Percentiles rank a stretch among this genome's conserved stretches.
Conservation (phyloP, 306 rosid genomes). For the Astragalus membranaceus region DNA sequence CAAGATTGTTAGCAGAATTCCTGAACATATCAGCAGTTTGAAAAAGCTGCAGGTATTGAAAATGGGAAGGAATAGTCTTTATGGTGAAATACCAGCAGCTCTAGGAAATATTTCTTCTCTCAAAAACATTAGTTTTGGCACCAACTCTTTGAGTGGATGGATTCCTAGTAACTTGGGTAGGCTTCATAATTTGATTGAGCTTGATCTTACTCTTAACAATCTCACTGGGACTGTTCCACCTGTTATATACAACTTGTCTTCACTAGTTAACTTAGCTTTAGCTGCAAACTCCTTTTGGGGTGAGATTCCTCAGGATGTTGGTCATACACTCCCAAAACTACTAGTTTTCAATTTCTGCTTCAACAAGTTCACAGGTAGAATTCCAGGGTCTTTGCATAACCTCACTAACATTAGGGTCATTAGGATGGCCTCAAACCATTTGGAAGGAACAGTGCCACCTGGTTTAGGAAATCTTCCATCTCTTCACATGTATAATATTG, state of each 20-base stretch:
- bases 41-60: conserved; percentile 42
- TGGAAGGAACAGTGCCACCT: conserved; percentile 66
- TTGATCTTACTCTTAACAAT: conserved; percentile 47
- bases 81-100: conserved; percentile 39
- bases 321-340: conserved; percentile 51
- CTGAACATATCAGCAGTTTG: conserved; percentile 33
- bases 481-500: conserved; percentile 58
- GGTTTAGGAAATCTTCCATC: conserved; percentile 64
- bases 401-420: conserved; percentile 48
- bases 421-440: conserved; percentile 37
- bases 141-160: conserved; percentile 47
- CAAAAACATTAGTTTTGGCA: conserved; percentile 40
- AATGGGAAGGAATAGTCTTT: conserved; percentile 40
- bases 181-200: conserved; percentile 41
- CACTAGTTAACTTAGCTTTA: conserved; percentile 40
- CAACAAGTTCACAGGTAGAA: conserved; percentile 53
- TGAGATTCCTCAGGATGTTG: conserved; percentile 54
- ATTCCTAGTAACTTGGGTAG: conserved; percentile 48
- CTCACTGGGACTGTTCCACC: conserved; percentile 54
- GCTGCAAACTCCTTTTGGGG: conserved; percentile 68
- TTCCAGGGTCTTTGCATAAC: conserved; percentile 71
- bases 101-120: conserved; percentile 61
- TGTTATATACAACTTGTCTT: conserved; percentile 48
- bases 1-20: conserved; percentile 37
- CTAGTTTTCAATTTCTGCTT: conserved; percentile 43